Evolutionary conservation across 2,329 filamentous ascomycete species (phyloP).

Genomic region (Neonectria punicea): DNA sequence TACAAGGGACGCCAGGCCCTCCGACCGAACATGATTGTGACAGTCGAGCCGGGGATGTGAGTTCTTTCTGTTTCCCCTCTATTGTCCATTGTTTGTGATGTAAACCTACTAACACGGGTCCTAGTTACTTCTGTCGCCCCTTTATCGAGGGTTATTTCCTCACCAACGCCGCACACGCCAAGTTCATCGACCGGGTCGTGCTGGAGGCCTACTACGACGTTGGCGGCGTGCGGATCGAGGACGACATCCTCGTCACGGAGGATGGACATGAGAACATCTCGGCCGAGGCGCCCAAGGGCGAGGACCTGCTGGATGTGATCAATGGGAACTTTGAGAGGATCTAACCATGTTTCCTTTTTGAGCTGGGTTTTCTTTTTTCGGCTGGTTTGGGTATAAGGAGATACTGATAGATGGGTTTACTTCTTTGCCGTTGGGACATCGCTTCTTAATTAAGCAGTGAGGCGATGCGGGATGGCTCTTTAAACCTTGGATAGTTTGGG

Average conservation of each 20-base stretch:
- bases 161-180: conserved; percentile 64
- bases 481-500: neutral
- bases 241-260: conserved; percentile 84
- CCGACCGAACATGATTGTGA: conserved; percentile 74
- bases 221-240: conserved; percentile 92
- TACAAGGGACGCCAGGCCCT: conserved; percentile 55
- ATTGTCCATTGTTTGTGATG: neutral
- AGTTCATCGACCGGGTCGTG: conserved; percentile 72
- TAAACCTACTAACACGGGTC: conserved; percentile 3
- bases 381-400: neutral
- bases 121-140: conserved; percentile 77
- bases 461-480: neutral
- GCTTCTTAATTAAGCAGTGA: neutral
- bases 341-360: conserved; percentile 10
- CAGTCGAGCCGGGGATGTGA: conserved; percentile 79
- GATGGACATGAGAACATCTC: conserved; percentile 87
- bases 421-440: neutral
- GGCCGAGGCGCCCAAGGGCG: conserved; percentile 75
- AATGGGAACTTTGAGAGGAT: conserved; percentile 50
- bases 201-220: conserved; percentile 79
- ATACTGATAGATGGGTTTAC: neutral
- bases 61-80: conserved; percentile 34
- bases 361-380: neutral
- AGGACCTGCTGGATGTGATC: conserved; percentile 74
- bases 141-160: conserved; percentile 78